Evolutionary conservation across 768 basidiomycete genomes (phyloP).

Genomic region (Serpula lacrymans): DNA sequence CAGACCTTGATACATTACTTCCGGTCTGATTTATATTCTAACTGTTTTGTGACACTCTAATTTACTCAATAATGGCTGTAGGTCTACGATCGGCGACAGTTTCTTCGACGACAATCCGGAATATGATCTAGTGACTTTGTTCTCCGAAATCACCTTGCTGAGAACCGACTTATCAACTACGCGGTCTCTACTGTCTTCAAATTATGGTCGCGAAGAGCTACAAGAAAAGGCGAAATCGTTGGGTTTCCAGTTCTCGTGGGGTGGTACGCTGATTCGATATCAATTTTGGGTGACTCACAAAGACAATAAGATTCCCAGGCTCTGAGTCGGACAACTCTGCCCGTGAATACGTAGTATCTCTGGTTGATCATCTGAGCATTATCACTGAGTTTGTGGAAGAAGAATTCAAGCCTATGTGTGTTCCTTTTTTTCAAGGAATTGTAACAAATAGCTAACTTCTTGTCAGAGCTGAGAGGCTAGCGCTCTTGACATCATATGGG

Average conservation of each 20-base stretch:
- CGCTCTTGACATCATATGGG: slow-evolving; percentile 9
- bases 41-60: not conserved
- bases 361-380: slow-evolving; percentile 10
- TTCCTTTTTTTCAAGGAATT: not conserved
- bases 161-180: slow-evolving; percentile 3
- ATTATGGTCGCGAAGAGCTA: not conserved
- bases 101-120: slow-evolving; percentile 10
- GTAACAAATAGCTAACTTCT: not conserved
- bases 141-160: slow-evolving; percentile 4
- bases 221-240: slow-evolving; percentile 3
- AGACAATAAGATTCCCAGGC: not conserved
- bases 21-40: slow-evolving; percentile 6
- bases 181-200: not conserved
- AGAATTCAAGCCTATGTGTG: slow-evolving; percentile 13
- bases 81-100: slow-evolving; percentile 12
- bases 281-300: not conserved
- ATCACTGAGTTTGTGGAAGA: slow-evolving; percentile 10
- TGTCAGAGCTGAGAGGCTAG: slow-evolving; percentile 11
- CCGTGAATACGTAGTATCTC: not conserved
- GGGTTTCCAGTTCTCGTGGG: not conserved
- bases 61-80: not conserved
- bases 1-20: slow-evolving; percentile 12
- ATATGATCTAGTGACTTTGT: slow-evolving; percentile 4
- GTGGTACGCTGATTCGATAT: not conserved
- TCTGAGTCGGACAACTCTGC: slow-evolving; percentile 1